Conservation (phyloP, 1,284 basidiomycete genomes). For the Ustilago cynodontis region DNA sequence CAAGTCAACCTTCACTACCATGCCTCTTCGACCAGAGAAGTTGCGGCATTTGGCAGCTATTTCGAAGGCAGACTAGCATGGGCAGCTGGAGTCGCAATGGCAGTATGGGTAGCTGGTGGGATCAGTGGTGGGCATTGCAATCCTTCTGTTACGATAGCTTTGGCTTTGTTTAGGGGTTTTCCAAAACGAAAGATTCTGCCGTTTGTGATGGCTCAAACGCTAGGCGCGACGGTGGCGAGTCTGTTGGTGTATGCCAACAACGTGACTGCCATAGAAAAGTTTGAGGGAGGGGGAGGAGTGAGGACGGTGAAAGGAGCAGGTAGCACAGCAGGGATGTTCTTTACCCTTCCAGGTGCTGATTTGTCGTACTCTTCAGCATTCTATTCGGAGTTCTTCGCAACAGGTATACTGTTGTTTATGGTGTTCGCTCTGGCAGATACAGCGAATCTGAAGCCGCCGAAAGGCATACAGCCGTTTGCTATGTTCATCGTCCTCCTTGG, state of each 20-base stretch:
- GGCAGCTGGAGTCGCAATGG: constrained; percentile 63
- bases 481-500: constrained; percentile 76
- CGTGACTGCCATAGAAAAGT: constrained; percentile 79
- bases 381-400: constrained; percentile 58
- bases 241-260: constrained; percentile 81
- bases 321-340: constrained; percentile 79
- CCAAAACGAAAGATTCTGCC: constrained; percentile 82
- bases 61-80: constrained; percentile 57
- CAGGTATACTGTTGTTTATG: constrained; percentile 55
- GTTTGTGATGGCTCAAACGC: constrained; percentile 79
- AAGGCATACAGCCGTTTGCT: constrained; percentile 74
- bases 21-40: constrained; percentile 8
- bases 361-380: constrained; percentile 43
- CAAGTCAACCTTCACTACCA: constrained; percentile 60
- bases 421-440: constrained; percentile 49
- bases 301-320: constrained; percentile 74
- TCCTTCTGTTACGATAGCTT: constrained; percentile 74
- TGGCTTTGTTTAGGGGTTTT: constrained; percentile 80
- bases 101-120: constrained; percentile 56
- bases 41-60: constrained; percentile 49
- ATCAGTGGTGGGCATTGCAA: constrained; percentile 59
- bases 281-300: constrained; percentile 76
- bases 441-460: constrained; percentile 73
- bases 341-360: constrained; percentile 74
- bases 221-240: constrained; percentile 79